Percentiles rank a stretch among this genome's conserved stretches.
Conservation (phyloP, 805 yeast genomes). For the Cyberlindnera nakhonratchasimensis region DNA sequence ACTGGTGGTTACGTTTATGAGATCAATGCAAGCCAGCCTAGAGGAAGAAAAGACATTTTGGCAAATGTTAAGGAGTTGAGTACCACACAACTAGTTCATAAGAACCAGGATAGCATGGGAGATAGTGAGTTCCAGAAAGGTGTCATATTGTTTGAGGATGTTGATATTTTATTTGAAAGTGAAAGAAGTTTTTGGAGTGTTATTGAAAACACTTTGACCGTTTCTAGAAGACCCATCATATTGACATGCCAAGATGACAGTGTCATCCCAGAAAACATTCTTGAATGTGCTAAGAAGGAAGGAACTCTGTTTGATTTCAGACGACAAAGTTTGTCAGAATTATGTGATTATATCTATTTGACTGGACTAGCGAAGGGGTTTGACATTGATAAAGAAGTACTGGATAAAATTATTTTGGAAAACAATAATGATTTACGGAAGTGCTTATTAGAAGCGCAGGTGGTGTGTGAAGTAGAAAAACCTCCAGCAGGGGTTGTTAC, state of each 20-base stretch:
- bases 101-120: constrained; percentile 22
- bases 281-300: constrained; percentile 43
- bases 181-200: constrained; percentile 83
- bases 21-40: constrained; percentile 65
- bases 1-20: constrained; percentile 75
- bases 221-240: constrained; percentile 66
- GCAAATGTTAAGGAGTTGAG: constrained; percentile 71
- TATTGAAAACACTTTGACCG: constrained; percentile 54
- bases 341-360: constrained; percentile 39
- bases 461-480: constrained; percentile 28
- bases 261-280: constrained; percentile 45
- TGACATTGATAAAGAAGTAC: constrained; percentile 30
- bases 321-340: constrained; percentile 16
- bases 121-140: constrained; percentile 48
- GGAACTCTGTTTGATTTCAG: constrained; percentile 35
- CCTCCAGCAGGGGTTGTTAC: not conserved
- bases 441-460: constrained; percentile 44
- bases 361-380: constrained; percentile 37
- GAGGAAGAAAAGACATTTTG: constrained; percentile 69
- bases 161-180: constrained; percentile 68
- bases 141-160: constrained; percentile 78
- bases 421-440: constrained; percentile 43
- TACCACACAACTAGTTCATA: constrained; percentile 77
- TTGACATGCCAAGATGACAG: constrained; percentile 54
- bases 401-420: constrained; percentile 30